Evolutionary conservation across 768 basidiomycete species (phyloP).

Genomic region (Rubroboletus pulcherrimus): DNA sequence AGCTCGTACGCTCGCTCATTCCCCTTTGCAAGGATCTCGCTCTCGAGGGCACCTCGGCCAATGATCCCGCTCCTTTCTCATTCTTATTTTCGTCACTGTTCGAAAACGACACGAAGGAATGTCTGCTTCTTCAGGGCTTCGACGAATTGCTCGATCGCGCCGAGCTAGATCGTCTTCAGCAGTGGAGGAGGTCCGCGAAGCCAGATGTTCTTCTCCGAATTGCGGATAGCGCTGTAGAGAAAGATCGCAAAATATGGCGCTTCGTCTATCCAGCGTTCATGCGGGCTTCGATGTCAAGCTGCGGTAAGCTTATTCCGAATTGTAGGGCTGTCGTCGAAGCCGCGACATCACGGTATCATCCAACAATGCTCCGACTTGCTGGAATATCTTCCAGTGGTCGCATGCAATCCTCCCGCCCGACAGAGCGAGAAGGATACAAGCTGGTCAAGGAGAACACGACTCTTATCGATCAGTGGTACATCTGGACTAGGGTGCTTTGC

Average conservation of each 20-base stretch:
- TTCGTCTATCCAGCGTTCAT: conserved; percentile 67
- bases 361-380: conserved; percentile 67
- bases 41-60: conserved; percentile 27
- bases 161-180: conserved; percentile 58
- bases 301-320: conserved; percentile 40
- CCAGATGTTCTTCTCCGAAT: conserved; percentile 60
- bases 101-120: conserved; percentile 45
- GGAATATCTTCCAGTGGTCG: conserved; percentile 57
- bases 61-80: conserved; percentile 26
- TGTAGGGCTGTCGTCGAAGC: conserved; percentile 68
- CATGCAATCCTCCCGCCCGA: conserved; percentile 36
- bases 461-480: conserved; percentile 73
- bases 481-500: conserved; percentile 83
- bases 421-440: conserved; percentile 52
- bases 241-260: conserved; percentile 72
- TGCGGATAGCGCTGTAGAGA: conserved; percentile 64
- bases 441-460: conserved; percentile 53
- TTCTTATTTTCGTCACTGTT: conserved; percentile 50
- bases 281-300: conserved; percentile 49
- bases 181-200: conserved; percentile 59
- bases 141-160: conserved; percentile 63
- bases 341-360: conserved; percentile 66
- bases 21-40: conserved; percentile 45
- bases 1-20: conserved; percentile 57
- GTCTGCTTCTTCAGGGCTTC: conserved; percentile 53